A percentile compares a stretch with the other conserved stretches of the same genome.
Conservation (phyloP, 108 stramenopile genomes). For the Skeletonema costatum region DNA sequence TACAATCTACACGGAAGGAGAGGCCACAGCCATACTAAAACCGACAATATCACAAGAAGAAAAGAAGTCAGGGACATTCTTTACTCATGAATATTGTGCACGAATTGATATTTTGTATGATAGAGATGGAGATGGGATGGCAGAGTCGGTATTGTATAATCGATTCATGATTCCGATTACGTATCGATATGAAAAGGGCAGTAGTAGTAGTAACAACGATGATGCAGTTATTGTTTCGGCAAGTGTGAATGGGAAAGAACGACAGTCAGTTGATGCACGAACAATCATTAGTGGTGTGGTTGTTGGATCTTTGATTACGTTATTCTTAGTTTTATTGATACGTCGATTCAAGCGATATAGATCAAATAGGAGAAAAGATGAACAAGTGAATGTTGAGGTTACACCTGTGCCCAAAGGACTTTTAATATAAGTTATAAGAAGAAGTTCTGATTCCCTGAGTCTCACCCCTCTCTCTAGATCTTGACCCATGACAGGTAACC, state of each 20-base stretch:
- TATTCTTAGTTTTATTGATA: not conserved
- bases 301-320: not conserved
- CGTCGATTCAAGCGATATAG: not conserved
- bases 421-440: not conserved
- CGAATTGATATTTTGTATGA: not conserved
- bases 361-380: not conserved
- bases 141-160: not conserved
- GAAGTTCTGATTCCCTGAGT: not conserved
- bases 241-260: not conserved
- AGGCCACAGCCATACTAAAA: not conserved
- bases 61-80: not conserved
- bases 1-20: not conserved
- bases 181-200: not conserved
- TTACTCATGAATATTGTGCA: constrained; percentile 7
- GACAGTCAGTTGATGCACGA: not conserved
- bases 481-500: constrained; percentile 41
- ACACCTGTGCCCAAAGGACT: not conserved
- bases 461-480: not conserved
- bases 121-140: not conserved
- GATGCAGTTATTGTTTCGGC: not conserved
- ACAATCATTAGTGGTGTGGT: not conserved
- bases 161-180: not conserved
- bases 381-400: not conserved
- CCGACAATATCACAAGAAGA: constrained; percentile 1
- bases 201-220: not conserved